Evolutionary conservation across 139 green algal species (phyloP), one percentile per base, ranked within the genome.

Genomic region (Trebouxia sp.): DNA sequence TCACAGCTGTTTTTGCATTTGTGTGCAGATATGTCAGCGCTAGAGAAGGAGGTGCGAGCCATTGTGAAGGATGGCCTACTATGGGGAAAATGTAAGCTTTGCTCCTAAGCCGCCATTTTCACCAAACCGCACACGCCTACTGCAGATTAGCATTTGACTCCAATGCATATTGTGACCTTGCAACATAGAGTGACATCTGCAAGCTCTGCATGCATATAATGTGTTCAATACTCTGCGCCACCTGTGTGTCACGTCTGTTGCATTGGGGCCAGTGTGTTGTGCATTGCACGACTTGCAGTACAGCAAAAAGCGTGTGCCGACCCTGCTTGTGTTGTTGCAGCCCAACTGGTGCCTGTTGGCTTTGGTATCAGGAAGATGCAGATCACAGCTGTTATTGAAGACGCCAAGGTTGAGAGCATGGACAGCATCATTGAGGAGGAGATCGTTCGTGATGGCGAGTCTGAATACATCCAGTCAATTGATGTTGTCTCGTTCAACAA

Each of bases 341-440:
- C 83, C 55, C 90, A 93, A 76, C 80, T 93, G 48, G 83, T 88
- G 48, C 81, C 89, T 24, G 78, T 93, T 43, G 89, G 88, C 42
- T 93, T 87, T 58, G 89, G 89, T 43, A 93, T 93, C 80, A 93
- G 90, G 81, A 93, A 93, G 88, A 42, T 93, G 82, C 88, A 92
- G 74, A 93, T 93, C 82, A 93, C 91, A 30, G 82, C 85, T 50
- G 90, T 91, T 75, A 93, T 93, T 70, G 87, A 91, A 80, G 89
- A 93, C 69, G 85, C 89, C 70, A 90, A 92, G 79, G 83, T 89
- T 24, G 78, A 84, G 79, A 92, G 86, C 28, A 86, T 92, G 51
- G 89, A 93, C 66, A 82, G 82, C 41, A 91, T 93, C 74, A 90
- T 93, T 66, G 89, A 93, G 80, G 89, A 93, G 66, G 74, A 93